Evolutionary conservation across 1,139 yeast species (phyloP).

Genomic region (Trichomonascaceae sp.): DNA sequence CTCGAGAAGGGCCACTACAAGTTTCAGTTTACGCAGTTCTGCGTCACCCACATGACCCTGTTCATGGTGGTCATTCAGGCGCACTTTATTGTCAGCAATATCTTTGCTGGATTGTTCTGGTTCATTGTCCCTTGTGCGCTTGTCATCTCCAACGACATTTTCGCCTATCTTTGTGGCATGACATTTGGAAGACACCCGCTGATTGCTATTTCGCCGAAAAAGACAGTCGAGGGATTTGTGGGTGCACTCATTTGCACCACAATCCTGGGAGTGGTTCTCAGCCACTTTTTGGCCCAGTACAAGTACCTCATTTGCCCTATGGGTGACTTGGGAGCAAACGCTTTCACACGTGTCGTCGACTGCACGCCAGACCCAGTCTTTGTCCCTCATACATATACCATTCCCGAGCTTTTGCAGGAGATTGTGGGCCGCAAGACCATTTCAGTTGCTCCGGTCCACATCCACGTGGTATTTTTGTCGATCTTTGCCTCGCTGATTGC

Average conservation of each 20-base stretch:
- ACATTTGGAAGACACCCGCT: constrained; percentile 90
- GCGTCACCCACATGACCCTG: constrained; percentile 89
- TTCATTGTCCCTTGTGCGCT: constrained; percentile 81
- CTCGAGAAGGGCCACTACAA: constrained; percentile 78
- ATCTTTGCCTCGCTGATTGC: constrained; percentile 96
- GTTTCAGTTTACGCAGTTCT: constrained; percentile 88
- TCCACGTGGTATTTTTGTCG: constrained; percentile 76
- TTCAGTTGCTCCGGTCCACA: constrained; percentile 64
- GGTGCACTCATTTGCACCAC: constrained; percentile 98
- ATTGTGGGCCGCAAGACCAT: constrained; percentile 32
- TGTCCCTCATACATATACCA: constrained; percentile 58
- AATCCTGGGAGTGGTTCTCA: constrained; percentile 52
- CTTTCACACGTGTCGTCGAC: constrained; percentile 42
- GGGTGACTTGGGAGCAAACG: constrained; percentile 41
- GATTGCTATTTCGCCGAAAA: constrained; percentile 89
- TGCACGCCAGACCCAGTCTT: constrained; percentile 87
- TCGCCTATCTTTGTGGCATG: constrained; percentile 94
- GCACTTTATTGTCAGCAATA: constrained; percentile 81
- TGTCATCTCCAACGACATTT: constrained; percentile 88
- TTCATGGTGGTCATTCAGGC: constrained; percentile 87
- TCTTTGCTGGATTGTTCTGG: constrained; percentile 88
- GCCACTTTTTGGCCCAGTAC: constrained; percentile 50
- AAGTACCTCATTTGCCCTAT: constrained; percentile 86
- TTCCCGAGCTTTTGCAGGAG: constrained; percentile 54
- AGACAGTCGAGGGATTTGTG: constrained; percentile 92